These are phyloP conservation scores for Eutreptiella sp. DNA, from an alignment of 208 protist species.

Conservation along the genomic window DNA sequence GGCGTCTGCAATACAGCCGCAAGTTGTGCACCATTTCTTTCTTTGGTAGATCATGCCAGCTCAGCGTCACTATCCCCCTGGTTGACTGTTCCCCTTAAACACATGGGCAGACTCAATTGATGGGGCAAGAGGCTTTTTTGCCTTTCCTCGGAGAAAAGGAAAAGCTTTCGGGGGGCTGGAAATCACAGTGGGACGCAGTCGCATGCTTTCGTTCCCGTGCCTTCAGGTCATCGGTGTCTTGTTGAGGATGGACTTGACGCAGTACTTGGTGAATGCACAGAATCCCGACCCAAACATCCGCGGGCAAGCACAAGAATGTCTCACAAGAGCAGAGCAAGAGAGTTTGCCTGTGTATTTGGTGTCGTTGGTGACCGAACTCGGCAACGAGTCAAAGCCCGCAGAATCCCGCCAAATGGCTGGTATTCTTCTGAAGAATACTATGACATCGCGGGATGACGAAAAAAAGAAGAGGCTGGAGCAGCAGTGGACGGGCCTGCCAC, in stretches of 20 bases:
- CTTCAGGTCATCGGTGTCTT: no score
- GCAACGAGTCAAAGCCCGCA: slow-evolving; percentile 71
- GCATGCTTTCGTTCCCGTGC: no score
- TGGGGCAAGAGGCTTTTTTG: no score
- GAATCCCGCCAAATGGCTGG: slow-evolving; percentile 79
- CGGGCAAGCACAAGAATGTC: slow-evolving; percentile 56
- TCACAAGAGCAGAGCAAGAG: slow-evolving; percentile 55
- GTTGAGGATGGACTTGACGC: slow-evolving; percentile 44
- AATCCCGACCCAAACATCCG: slow-evolving; percentile 59
- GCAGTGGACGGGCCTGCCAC: slow-evolving; percentile 55
- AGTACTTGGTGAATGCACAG: slow-evolving; percentile 56
- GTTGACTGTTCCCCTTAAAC: no score
- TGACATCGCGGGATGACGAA: slow-evolving; percentile 63
- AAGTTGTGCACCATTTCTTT: no score
- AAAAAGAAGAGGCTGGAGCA: slow-evolving; percentile 53
- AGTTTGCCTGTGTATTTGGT: slow-evolving; percentile 72
- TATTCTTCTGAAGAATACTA: slow-evolving; percentile 87
- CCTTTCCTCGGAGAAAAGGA: no score
- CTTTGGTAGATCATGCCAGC: no score
- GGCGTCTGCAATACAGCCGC: no score
- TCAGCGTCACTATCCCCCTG: no score
- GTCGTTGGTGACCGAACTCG: slow-evolving; percentile 72
- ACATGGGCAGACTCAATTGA: no score
- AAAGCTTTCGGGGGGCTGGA: no score
- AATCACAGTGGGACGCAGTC: no score